Evolutionary conservation across 1,284 basidiomycete genomes (phyloP), one percentile per base, ranked within the genome.

Genomic region (Cryptococcus deneoformans): DNA sequence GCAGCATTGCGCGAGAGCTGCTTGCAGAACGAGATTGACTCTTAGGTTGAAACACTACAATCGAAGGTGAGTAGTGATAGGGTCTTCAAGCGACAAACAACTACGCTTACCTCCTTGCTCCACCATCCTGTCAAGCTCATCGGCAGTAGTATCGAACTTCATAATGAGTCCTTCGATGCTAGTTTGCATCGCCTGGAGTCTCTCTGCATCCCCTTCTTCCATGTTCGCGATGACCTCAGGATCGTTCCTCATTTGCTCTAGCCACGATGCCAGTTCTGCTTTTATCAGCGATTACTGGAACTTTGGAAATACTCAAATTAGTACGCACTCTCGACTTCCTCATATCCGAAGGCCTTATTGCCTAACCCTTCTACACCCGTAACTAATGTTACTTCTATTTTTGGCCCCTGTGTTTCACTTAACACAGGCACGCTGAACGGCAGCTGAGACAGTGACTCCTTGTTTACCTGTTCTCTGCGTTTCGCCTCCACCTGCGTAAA

Each of bases 61-160:
- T 16, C 11, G 34, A 35, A 14, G 34, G 9, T 39, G 6, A 50
- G 48, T 38, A n/a, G 11, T 42, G 39, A 3, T 29, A 29, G 29
- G 29, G 29, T 29, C 29, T 29, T 51, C 45, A 16, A 45, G 2
- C 20, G 2, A 37, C 12, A 36, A 20, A n/a, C 9, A 37, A 46
- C 6, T 7, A 12, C 38, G 82, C 87, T 60, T 70, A 90, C 89
- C 76, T 56, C 88, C 88, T 47, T 86, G 82, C 68, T 90, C 89
- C 12, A 88, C 87, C 64, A 91, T 86, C 58, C 85, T 82, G 65
- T 92, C 90, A 67, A 92, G 90, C 2, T 86, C 85, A 0, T 83
- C 74, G 68, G 89, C 88, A 10, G 91, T 78, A 29, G 80, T 80
- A 62, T 92, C 87, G 84, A 93, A 89, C 72, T 85, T 87, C 29